phyloP scores from a whole-genome alignment of 768 basidiomycete genomes.

The Pleurotus ostreatus region DNA sequence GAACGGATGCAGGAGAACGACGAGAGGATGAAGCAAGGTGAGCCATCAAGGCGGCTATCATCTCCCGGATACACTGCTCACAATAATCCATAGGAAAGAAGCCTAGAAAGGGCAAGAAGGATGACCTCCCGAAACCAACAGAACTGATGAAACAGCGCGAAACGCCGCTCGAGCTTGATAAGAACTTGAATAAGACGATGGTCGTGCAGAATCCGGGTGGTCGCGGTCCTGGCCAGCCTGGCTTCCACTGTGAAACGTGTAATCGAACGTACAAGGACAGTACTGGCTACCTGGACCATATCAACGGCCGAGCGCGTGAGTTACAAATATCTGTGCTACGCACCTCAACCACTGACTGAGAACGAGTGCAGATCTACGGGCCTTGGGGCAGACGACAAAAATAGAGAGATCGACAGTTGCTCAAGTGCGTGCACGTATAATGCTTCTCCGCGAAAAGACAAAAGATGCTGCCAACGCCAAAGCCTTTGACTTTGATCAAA shows the following conservation, averaged over 20 bases:
- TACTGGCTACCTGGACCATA: slow-evolving; percentile 90
- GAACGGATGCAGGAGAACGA: slow-evolving; percentile 87
- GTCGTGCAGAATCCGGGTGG: slow-evolving; percentile 84
- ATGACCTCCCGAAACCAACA: slow-evolving; percentile 90
- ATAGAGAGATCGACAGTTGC: slow-evolving; percentile 86
- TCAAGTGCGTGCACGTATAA: slow-evolving; percentile 91
- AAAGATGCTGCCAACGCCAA: slow-evolving; percentile 80
- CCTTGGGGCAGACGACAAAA: slow-evolving; percentile 93
- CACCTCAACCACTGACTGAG: slow-evolving; percentile 6
- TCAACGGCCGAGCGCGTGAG: slow-evolving; percentile 92
- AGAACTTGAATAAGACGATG: slow-evolving; percentile 93
- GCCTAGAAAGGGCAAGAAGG: slow-evolving; percentile 61
- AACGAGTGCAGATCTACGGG: slow-evolving; percentile 67
- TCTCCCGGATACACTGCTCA: slow-evolving; percentile 1
- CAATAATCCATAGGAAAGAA: slow-evolving; percentile 92
- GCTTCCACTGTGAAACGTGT: slow-evolving; percentile 92
- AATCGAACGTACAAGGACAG: slow-evolving; percentile 91
- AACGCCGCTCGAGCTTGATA: slow-evolving; percentile 81
- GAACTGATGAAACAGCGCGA: slow-evolving; percentile 91
- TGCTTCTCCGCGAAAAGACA: slow-evolving; percentile 81
- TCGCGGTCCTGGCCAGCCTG: slow-evolving; percentile 85
- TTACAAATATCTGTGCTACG: slow-evolving; percentile 13
- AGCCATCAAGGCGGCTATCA: slow-evolving; percentile 2
- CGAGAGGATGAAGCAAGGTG: slow-evolving; percentile 80
- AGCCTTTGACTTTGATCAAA: slow-evolving; percentile 91